Base-by-base conservation (phyloP, 2,329 filamentous ascomycete species). In the Zopfia rhizophila region DNA sequence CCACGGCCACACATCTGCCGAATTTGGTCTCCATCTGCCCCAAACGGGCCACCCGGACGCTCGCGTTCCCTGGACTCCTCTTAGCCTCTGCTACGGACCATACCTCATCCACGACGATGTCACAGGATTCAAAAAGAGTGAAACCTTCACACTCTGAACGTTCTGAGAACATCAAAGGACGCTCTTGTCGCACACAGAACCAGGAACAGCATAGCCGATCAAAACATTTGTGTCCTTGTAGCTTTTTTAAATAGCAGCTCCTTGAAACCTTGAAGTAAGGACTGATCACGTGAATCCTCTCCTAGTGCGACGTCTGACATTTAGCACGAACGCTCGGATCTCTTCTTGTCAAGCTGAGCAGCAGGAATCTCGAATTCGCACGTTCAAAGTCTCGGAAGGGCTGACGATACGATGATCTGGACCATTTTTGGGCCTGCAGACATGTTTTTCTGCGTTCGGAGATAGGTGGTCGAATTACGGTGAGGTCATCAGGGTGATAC, bases 401-500 rank as follows among this genome's bases (percentile, higher is more conserved):
- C 13, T 22, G 32, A 17, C 14, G 36, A 16, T 18, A 16, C 24
- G 37, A 30, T 48, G 45, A 48, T 7, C 33, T 48, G 45, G 44
- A 39, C 44, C n/a, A n/a, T n/a, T n/a, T n/a, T n/a, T n/a, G n/a
- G n/a, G n/a, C 27, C 44, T 42, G 44, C 44, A 48, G 44, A 38
- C 32, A 32, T n/a, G 13, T 17, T 8, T 33, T 31, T 12, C 31
- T 28, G 16, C 38, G 13, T 16, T 33, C 39, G 21, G 30, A 7
- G 12, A 21, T 27, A 18, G 5, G 21, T n/a, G n/a, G 29, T 28
- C n/a, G 39, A 23, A 24, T 35, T 36, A 18, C 11, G 24, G 30
- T 48, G 45, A 48, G 45, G 45, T 48, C 45, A 48, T 48, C 45
- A 42, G 37, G 45, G n/a, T n/a, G n/a, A n/a, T n/a, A n/a, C n/a